Evolutionary conservation across 2,329 filamentous ascomycete genomes (phyloP), one percentile per base, ranked within the genome.

Genomic region (Fusarium agapanthi): DNA sequence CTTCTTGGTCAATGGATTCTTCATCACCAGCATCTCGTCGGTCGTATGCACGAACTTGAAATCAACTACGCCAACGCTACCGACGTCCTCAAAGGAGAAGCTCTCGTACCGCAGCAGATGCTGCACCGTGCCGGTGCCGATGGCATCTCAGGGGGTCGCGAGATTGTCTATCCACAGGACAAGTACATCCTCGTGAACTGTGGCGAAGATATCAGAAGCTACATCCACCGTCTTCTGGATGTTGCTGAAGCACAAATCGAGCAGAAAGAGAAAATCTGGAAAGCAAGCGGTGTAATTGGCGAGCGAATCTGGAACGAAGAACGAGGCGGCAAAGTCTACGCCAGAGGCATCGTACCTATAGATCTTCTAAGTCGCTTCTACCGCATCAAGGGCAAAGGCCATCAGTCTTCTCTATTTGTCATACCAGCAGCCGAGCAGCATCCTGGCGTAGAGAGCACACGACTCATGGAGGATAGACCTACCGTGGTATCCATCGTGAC

Each of bases 1-100:
- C 79, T 90, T 24, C 79, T 91, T 7, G 89, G 89, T 16, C 88
- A 90, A 77, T 86, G 86, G 84, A 84, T 91, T 13, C 78, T 86
- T 30, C 87, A 86, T 73, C 85, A 84, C 7, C 87, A 89, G 75
- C 83, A 86, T 63, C 85, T 90, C 18, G 81, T 88, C 20, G 81
- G 79, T 12, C 87, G 88, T 44, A 84, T 87, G 80, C 88, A 89
- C 75, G 87, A 90, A 71, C 85, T 90, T 6, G 88, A 90, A 75
- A 84, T 86, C 18, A 78, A 81, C 24, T 86, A 89, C 67, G 86
- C 82, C 65, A 87, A 87, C 67, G 80, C 85, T 2, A 79, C 88
- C 30, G 87, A 89, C 67, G 78, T 84, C 1, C 81, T 90, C 5
- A 82, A 82, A 1, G 83, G 84, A 34, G 87, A 89, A 72, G 86